Conservation (phyloP, 2,329 filamentous ascomycete genomes). For the Fusarium algeriense region DNA sequence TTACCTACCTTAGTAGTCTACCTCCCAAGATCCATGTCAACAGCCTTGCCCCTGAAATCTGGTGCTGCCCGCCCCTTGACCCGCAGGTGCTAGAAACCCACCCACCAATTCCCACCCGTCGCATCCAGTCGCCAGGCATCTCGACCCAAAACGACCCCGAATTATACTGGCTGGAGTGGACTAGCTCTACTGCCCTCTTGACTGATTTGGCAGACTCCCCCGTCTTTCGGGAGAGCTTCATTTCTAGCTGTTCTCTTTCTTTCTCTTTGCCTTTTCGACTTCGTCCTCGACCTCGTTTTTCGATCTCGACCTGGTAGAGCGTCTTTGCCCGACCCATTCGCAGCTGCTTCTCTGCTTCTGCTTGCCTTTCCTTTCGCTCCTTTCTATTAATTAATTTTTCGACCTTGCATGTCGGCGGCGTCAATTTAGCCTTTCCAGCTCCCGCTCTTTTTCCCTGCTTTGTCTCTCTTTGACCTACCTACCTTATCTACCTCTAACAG, state of each 20-base stretch:
- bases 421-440: constrained; percentile 14
- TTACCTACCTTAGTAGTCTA: no score
- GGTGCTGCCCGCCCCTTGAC: constrained; percentile 41
- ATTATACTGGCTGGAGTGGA: constrained; percentile 38
- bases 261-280: constrained; percentile 16
- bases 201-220: constrained; percentile 38
- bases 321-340: constrained; percentile 13
- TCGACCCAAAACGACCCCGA: constrained; percentile 37
- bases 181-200: constrained; percentile 25
- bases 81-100: constrained; percentile 30
- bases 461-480: constrained; percentile 26
- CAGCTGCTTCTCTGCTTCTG: constrained; percentile 12
- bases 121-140: constrained; percentile 14
- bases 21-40: constrained; percentile 26
- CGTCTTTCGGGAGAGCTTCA: constrained; percentile 39
- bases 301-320: constrained; percentile 12
- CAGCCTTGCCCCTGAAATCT: constrained; percentile 45
- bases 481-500: constrained; percentile 16
- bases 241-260: constrained; percentile 20
- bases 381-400: constrained; percentile 21
- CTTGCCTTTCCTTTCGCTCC: constrained; percentile 28
- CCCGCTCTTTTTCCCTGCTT: constrained; percentile 3
- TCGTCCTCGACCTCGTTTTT: constrained; percentile 6
- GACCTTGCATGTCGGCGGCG: constrained; percentile 11
- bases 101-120: constrained; percentile 26